phyloP scores from a whole-genome alignment of 176 grass and related monocot genomes.

The Typha latifolia region DNA sequence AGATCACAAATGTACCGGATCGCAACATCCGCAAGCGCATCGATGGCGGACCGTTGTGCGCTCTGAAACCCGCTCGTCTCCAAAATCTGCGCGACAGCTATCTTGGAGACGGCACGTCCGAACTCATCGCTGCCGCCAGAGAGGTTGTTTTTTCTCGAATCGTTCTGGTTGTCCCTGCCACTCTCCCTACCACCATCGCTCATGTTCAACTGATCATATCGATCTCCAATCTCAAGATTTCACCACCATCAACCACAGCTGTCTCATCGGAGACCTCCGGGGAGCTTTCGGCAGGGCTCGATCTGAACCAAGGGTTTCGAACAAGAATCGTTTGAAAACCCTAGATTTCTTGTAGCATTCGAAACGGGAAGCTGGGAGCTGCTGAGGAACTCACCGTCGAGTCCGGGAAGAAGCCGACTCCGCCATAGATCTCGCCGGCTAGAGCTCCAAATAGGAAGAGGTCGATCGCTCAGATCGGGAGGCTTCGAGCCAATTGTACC shows the following conservation, averaged over 20 bases:
- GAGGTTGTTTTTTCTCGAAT: conserved; percentile 18
- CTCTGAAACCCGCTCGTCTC: conserved; percentile 59
- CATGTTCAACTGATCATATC: conserved; percentile 4
- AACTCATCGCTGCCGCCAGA: conserved; percentile 33
- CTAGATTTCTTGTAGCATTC: conserved; percentile 5
- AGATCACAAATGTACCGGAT: conserved; percentile 62
- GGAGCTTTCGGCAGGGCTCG: background rate
- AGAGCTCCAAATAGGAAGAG: background rate
- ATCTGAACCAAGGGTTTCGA: background rate
- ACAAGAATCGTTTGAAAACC: conserved; percentile 5
- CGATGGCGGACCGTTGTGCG: conserved; percentile 48
- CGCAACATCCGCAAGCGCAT: conserved; percentile 52
- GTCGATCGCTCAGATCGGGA: background rate
- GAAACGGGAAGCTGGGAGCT: background rate
- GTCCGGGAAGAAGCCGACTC: background rate
- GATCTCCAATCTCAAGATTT: background rate
- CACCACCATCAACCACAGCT: background rate
- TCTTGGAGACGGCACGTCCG: conserved; percentile 48
- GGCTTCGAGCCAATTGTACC: background rate
- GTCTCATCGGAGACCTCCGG: background rate
- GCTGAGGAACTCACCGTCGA: conserved; percentile 3
- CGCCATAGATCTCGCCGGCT: background rate
- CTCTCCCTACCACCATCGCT: conserved; percentile 3
- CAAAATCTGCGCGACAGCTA: conserved; percentile 54
- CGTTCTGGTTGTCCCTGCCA: conserved; percentile 12